Base-by-base conservation (phyloP, 2,329 filamentous ascomycete genomes). In the Myriosclerotinia curreyana region DNA sequence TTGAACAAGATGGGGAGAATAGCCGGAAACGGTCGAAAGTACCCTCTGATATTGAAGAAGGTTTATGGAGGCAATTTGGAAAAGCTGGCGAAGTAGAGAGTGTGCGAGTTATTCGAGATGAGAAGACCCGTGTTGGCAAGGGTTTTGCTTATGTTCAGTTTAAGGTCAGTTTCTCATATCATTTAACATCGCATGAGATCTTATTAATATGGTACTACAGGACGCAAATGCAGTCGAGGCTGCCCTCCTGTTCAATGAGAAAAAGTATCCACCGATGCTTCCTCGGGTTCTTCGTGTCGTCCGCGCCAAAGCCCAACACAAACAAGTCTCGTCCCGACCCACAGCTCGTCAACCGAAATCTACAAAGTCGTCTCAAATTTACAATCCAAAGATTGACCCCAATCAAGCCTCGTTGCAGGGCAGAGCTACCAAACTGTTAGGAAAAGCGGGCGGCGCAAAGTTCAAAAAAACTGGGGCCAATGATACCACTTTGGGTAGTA, bases 61-160 rank as follows among this genome's bases (percentile, higher is more conserved):
- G 95, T 7, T 83, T 96, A 2, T 96, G 92, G 92, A 83, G 87
- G 53, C 87, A 89, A 25, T 96, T 96, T 73, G 79, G 82, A 66
- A 85, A 89, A 74, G 87, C 83, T 66, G 93, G 94, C 69, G 90
- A 84, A 68, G 90, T 99, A 15, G 94, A 99, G 77, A 96, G 88
- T 73, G 96, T 99, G 44, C 90, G 95, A 42, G 92, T 99, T 25
- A 85, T 97, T 59, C 87, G 95, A 63, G 95, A 99, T 74, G 82
- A 90, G 67, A 89, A 90, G 70, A 99, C 96, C 9, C 86, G 96
- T 58, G 91, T 99, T 38, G 92, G 95, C 72, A 99, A 99, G 76
- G 95, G 95, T 5, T 92, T 99, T 74, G 96, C 96, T 67, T 99
- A 99, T 73, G 94, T 99, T 20, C 95, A 99, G 74, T 99, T 99